Evolutionary conservation across 306 rosid species (phyloP), one percentile per base, ranked within the genome.

Genomic region (Sphenostylis stenocarpa): DNA sequence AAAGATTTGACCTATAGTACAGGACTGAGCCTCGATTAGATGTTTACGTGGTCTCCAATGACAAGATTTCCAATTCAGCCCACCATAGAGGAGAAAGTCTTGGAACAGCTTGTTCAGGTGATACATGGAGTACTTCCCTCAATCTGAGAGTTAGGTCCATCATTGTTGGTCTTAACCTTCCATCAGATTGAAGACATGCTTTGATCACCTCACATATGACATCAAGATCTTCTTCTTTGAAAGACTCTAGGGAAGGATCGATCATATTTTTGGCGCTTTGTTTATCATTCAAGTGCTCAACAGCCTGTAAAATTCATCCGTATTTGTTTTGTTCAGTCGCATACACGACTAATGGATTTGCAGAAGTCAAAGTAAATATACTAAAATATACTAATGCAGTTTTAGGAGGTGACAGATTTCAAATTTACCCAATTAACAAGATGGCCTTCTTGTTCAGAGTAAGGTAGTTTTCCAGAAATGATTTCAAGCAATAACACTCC

Each of bases 41-140:
- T 58, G 31, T 41, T 77, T 52, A 95, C 21, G 91, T 86, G 36
- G 96, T 86, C 84, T 95, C 98, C 58, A 84, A 78, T 0, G 98
- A 95, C 77, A 92, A 84, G 79, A 95, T 95, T 90, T 95, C 99
- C 15, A 95, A 89, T 80, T 95, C 97, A 60, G 99, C 97, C 99
- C 99, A 95, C 99, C 99, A 95, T 53, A 95, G 96, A 17, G 97
- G 97, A 72, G 97, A 95, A 44, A 92, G 90, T 62, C 96, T 89
- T 10, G 99, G 99, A 12, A 85, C 90, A 0, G 97, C 97, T 89
- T 89, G 97, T 26, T 95, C 94, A 0, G 97, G 97, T n/a, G 97
- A 78, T 57, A 95, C 72, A 5, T 56, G 57, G 55, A 92, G 86
- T 45, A 85, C 91, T 78, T 80, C 91, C 81, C 89, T 84, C 82